phyloP scores from a whole-genome alignment of 768 basidiomycete species.

The Amanita pallidorosea region DNA sequence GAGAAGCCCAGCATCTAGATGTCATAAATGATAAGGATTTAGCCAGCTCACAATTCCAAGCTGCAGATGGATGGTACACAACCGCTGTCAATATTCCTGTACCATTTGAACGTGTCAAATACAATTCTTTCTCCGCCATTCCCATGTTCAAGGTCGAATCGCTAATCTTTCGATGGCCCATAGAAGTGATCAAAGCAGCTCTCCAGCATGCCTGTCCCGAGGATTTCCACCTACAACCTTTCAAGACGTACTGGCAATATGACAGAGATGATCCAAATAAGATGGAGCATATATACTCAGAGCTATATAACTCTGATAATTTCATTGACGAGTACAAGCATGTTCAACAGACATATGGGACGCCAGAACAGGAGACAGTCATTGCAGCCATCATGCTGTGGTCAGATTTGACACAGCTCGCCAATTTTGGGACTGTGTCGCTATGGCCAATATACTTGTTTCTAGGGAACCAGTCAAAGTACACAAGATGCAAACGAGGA shows the following conservation, averaged over 20 bases:
- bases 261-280: slow-evolving; percentile 1
- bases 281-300: slow-evolving; percentile 11
- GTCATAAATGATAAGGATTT: too few relatives aligned
- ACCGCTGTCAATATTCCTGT: too few relatives aligned
- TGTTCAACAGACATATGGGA: slow-evolving; percentile 6
- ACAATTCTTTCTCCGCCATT: too few relatives aligned
- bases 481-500: slow-evolving; percentile 2
- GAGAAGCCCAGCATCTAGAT: too few relatives aligned
- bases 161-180: slow-evolving; percentile 14
- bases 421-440: neutral
- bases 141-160: slow-evolving; percentile 16
- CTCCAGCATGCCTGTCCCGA: slow-evolving; percentile 11
- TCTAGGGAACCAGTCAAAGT: neutral
- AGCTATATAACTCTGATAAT: slow-evolving; percentile 17
- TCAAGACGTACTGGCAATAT: slow-evolving; percentile 13
- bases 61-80: too few relatives aligned
- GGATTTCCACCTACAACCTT: slow-evolving; percentile 18
- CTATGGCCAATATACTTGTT: neutral
- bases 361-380: neutral
- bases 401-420: neutral
- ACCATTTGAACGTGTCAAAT: too few relatives aligned
- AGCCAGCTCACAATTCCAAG: too few relatives aligned
- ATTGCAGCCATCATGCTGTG: neutral
- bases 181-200: slow-evolving; percentile 13
- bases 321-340: slow-evolving; percentile 12